Evolutionary conservation across 83 land plant genomes (phyloP), one percentile per base, ranked within the genome.

Genomic region (Thuja plicata): DNA sequence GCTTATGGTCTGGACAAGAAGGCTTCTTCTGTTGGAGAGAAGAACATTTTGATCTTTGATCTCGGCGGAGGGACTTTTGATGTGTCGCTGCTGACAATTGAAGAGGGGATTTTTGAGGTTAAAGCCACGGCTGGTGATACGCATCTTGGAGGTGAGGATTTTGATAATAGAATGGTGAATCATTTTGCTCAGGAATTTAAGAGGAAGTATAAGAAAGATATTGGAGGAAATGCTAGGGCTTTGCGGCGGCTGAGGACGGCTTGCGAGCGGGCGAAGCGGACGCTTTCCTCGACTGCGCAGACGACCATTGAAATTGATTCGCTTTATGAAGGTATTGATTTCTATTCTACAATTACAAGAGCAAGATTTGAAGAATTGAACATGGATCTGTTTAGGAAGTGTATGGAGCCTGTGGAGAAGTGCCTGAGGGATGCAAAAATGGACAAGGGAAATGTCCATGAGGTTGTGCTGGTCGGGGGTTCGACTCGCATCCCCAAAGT

Each of bases 301-400:
- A 94, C 95, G 43, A 91, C 95, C 40, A 93, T 94, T 78, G 95
- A 94, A 89, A 93, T 94, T 60, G 96, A 94, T 77, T 93, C 96
- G 1, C 89, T 94, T 32, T 93, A 84, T 34, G 95, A 95, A 46
- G 96, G 96, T 3, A 91, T 95, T 73, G 96, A 95, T 48, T 95
- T 95, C 87, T 91, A 92, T 89, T 60, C 96, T 13, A 95, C 95
- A 8, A 91, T 95, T 54, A 95, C 96, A 9, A 87, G 96, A 1
- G 95, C 94, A 70, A 89, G 93, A 74, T 95, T 95, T 38, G 96
- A 93, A 88, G 96, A 94, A 77, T 88, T 94, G 77, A 92, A 92
- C 91, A 94, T 94, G 96, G 96, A 93, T 38, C 43, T 94, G 86
- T 94, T 94, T 94, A 90, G 94, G 79, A 94, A 94, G 90, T 94